A percentile compares a stretch with the other conserved stretches of the same genome.
Evolutionary conservation across 805 yeast genomes (phyloP).

Genomic region (Kodamaea sagamina): DNA sequence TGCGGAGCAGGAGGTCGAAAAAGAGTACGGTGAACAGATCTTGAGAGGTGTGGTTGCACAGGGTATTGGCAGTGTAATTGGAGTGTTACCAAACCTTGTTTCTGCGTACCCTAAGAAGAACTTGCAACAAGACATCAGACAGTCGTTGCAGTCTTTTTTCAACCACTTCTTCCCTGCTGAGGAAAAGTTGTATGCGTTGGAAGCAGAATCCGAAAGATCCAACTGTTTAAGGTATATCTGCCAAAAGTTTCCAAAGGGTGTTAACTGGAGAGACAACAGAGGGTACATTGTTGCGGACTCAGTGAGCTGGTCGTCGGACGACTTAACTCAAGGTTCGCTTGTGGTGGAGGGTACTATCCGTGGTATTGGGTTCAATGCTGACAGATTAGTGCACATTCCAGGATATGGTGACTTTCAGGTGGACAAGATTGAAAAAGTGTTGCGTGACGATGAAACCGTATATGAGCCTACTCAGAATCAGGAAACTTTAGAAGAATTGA

Average conservation of each 20-base stretch:
- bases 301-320: conserved; percentile 43
- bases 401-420: conserved; percentile 89
- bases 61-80: conserved; percentile 82
- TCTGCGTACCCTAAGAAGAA: conserved; percentile 70
- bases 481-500: conserved; percentile 61
- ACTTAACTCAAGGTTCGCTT: conserved; percentile 38
- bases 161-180: conserved; percentile 58
- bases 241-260: conserved; percentile 81
- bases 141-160: conserved; percentile 44
- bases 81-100: conserved; percentile 75
- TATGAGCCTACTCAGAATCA: conserved; percentile 41
- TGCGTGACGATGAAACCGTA: conserved; percentile 25
- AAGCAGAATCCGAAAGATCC: conserved; percentile 63
- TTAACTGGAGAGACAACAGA: conserved; percentile 92
- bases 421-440: conserved; percentile 58
- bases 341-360: conserved; percentile 82
- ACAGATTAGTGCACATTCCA: conserved; percentile 81
- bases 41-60: conserved; percentile 87
- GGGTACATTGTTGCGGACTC: conserved; percentile 82
- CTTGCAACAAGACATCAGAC: conserved; percentile 63
- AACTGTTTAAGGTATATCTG: conserved; percentile 75
- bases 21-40: conserved; percentile 81
- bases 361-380: conserved; percentile 79
- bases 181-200: conserved; percentile 75
- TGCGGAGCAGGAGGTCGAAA: conserved; percentile 80